Conservation (phyloP, 306 rosid genomes). For the Arachis hypogaea region DNA sequence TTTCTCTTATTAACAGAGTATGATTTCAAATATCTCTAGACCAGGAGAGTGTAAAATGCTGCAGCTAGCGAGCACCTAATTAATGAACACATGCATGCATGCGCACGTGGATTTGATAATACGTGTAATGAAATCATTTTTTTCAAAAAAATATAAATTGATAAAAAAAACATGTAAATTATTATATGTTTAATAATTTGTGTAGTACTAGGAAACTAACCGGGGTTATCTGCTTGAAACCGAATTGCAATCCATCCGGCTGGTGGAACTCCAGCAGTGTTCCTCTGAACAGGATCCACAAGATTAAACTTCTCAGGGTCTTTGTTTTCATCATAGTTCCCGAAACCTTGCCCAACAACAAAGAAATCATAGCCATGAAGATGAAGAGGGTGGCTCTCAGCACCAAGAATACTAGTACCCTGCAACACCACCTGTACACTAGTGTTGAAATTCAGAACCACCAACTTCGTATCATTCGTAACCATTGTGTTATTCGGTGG, state of each 20-base stretch:
- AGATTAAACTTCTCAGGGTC: conserved; percentile 71
- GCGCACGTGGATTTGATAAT: too few relatives aligned
- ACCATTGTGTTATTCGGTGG: conserved; percentile 75
- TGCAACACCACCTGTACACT: conserved; percentile 82
- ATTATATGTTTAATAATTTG: too few relatives aligned
- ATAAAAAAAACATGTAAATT: too few relatives aligned
- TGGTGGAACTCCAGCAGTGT: conserved; percentile 68
- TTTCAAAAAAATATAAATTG: too few relatives aligned
- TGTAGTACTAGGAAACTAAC: conserved; percentile 32
- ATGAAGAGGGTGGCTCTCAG: conserved; percentile 90
- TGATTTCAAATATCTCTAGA: too few relatives aligned
- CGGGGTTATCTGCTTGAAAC: conserved; percentile 81
- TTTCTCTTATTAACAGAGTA: too few relatives aligned
- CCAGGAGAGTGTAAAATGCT: too few relatives aligned
- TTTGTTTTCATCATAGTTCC: conserved; percentile 66
- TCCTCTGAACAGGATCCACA: conserved; percentile 74
- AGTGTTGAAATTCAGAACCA: conserved; percentile 67
- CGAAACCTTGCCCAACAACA: conserved; percentile 79
- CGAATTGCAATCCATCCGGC: conserved; percentile 86
- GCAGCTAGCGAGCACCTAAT: too few relatives aligned
- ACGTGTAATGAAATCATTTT: too few relatives aligned
- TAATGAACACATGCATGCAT: too few relatives aligned
- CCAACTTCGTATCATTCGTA: conserved; percentile 58
- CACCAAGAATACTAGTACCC: conserved; percentile 66
- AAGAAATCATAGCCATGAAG: conserved; percentile 80